phyloP scores from a whole-genome alignment of 306 rosid genomes.

The Casuarina glauca region DNA sequence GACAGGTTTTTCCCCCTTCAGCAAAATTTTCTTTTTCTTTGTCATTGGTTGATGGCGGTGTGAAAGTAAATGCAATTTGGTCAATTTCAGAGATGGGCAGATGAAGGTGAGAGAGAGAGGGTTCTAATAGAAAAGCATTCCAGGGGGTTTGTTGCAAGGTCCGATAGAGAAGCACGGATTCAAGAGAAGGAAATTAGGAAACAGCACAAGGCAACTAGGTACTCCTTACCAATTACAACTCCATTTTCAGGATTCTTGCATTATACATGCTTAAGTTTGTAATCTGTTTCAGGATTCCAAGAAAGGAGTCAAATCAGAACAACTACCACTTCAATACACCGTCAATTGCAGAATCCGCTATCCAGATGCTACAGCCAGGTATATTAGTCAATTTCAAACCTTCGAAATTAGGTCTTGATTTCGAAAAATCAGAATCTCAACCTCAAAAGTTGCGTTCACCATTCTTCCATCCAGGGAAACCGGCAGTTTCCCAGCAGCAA shows the following conservation, averaged over 20 bases:
- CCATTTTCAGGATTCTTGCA: not conserved
- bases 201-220: slow-evolving; percentile 48
- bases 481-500: slow-evolving; percentile 1
- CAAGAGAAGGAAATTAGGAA: slow-evolving; percentile 58
- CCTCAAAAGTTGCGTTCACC: slow-evolving; percentile 16
- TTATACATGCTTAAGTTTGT: slow-evolving; percentile 10
- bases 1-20: slow-evolving; percentile 61
- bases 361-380: not conserved
- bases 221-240: not conserved
- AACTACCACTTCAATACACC: slow-evolving; percentile 38
- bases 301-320: slow-evolving; percentile 33
- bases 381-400: not conserved
- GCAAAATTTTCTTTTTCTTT: slow-evolving; percentile 17
- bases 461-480: slow-evolving; percentile 1
- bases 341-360: slow-evolving; percentile 7
- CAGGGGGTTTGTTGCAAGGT: slow-evolving; percentile 76
- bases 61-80: slow-evolving; percentile 14
- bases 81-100: slow-evolving; percentile 66
- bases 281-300: slow-evolving; percentile 53
- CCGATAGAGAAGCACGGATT: slow-evolving; percentile 62
- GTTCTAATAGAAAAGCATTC: slow-evolving; percentile 73
- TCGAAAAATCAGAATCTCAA: slow-evolving; percentile 27
- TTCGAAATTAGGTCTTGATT: slow-evolving; percentile 12
- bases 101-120: slow-evolving; percentile 66
- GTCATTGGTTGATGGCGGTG: slow-evolving; percentile 8